phyloP scores from a whole-genome alignment of 1,139 yeast genomes.

The Casaregolazyma lundiana region DNA sequence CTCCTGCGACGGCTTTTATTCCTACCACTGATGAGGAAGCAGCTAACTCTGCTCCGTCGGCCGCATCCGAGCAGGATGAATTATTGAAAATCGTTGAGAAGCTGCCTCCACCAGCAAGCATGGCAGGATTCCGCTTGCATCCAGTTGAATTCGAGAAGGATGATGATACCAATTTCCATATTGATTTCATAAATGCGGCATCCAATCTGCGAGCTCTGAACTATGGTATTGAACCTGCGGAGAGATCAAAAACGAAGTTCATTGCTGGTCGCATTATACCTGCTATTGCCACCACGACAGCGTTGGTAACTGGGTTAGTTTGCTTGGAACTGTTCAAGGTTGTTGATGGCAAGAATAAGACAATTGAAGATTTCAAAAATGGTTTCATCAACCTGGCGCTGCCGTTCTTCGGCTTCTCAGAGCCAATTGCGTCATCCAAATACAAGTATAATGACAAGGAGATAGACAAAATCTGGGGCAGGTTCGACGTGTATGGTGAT shows the following conservation, averaged over 20 bases:
- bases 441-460: slow-evolving; percentile 71
- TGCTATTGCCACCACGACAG: slow-evolving; percentile 98
- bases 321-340: slow-evolving; percentile 90
- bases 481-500: slow-evolving; percentile 78
- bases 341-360: slow-evolving; percentile 58
- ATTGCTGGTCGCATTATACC: slow-evolving; percentile 91
- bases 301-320: slow-evolving; percentile 90
- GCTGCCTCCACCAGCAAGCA: slow-evolving; percentile 81
- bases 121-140: slow-evolving; percentile 79
- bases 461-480: slow-evolving; percentile 92
- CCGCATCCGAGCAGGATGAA: slow-evolving; percentile 53
- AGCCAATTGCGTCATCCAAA: slow-evolving; percentile 83
- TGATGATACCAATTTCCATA: slow-evolving; percentile 94
- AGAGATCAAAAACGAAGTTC: slow-evolving; percentile 68
- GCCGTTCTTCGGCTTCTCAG: slow-evolving; percentile 95
- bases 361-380: slow-evolving; percentile 85
- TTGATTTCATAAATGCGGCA: slow-evolving; percentile 94
- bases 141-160: slow-evolving; percentile 97
- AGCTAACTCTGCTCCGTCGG: slow-evolving; percentile 10
- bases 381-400: slow-evolving; percentile 92
- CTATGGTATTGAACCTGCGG: slow-evolving; percentile 61
- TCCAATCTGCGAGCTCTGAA: slow-evolving; percentile 93
- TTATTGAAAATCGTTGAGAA: slow-evolving; percentile 55
- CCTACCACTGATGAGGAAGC: slow-evolving; percentile 66
- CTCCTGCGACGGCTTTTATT: slow-evolving; percentile 74